These are phyloP conservation scores for Colletotrichum sp. DNA, from an alignment of 2,329 filamentous ascomycete genomes.

Conservation along the genomic window DNA sequence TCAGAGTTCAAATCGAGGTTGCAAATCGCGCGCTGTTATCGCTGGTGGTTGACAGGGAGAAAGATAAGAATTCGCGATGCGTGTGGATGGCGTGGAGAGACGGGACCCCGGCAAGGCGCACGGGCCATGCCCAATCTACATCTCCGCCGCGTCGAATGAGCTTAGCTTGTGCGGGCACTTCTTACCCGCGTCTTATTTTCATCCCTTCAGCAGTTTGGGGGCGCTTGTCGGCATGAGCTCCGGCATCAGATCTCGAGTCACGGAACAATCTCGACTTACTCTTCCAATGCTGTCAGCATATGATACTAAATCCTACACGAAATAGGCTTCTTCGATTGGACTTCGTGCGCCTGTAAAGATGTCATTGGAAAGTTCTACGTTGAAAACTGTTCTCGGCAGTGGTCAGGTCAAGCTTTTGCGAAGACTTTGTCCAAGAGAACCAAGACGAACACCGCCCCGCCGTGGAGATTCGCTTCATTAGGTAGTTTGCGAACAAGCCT, in stretches of 20 bases:
- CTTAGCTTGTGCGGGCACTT: background rate
- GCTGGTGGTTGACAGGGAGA: constrained; percentile 1
- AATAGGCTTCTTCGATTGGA: background rate
- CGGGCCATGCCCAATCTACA: background rate
- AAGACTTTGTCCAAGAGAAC: constrained; percentile 11
- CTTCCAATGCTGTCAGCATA: background rate
- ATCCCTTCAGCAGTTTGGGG: background rate
- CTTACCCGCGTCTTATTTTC: background rate
- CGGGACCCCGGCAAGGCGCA: background rate
- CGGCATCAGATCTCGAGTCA: background rate
- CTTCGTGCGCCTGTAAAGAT: fast-evolving
- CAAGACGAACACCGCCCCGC: background rate
- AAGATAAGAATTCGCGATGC: constrained; percentile 18
- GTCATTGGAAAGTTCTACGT: fast-evolving
- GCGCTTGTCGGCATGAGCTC: background rate
- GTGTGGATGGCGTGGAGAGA: constrained; percentile 20
- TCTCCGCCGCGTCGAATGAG: background rate
- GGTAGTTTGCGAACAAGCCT: background rate
- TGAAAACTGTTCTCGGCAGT: background rate
- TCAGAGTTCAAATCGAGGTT: background rate
- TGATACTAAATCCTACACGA: fast-evolving
- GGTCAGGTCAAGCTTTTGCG: constrained; percentile 16
- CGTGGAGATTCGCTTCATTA: background rate
- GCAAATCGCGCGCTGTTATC: constrained; percentile 11
- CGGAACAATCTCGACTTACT: background rate